Percentiles rank a stretch among this genome's conserved stretches.
Conservation (phyloP, 768 basidiomycete genomes). For the Russula lepida region DNA sequence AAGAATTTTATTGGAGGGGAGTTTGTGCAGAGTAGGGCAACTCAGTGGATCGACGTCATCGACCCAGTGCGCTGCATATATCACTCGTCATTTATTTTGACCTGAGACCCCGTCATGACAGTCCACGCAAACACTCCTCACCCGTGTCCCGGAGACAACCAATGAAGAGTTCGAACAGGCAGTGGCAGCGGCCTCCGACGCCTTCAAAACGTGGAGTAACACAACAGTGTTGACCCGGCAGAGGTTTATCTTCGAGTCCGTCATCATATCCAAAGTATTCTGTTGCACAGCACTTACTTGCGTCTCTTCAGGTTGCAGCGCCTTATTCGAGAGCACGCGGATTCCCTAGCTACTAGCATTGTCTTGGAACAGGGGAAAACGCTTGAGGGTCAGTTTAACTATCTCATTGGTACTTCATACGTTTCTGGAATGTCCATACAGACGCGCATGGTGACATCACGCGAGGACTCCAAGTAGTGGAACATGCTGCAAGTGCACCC, state of each 20-base stretch:
- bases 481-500: constrained; percentile 73
- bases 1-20: constrained; percentile 90
- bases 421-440: constrained; percentile 23
- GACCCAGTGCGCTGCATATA: constrained; percentile 62
- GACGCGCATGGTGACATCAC: constrained; percentile 95
- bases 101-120: constrained; percentile 27
- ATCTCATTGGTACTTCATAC: neutral
- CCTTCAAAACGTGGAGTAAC: constrained; percentile 83
- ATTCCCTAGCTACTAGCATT: constrained; percentile 80
- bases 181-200: constrained; percentile 72
- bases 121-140: constrained; percentile 88
- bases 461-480: constrained; percentile 85
- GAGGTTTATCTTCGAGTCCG: constrained; percentile 80
- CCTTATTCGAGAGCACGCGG: constrained; percentile 76
- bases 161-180: constrained; percentile 72
- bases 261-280: constrained; percentile 14
- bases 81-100: neutral
- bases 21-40: constrained; percentile 73
- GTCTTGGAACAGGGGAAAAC: constrained; percentile 97
- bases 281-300: neutral
- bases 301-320: constrained; percentile 65
- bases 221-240: constrained; percentile 83
- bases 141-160: constrained; percentile 86
- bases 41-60: constrained; percentile 76
- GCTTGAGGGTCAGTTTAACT: constrained; percentile 48